Conservation (phyloP, 495 filamentous ascomycete species). For the Hypoxylon intermedium region DNA sequence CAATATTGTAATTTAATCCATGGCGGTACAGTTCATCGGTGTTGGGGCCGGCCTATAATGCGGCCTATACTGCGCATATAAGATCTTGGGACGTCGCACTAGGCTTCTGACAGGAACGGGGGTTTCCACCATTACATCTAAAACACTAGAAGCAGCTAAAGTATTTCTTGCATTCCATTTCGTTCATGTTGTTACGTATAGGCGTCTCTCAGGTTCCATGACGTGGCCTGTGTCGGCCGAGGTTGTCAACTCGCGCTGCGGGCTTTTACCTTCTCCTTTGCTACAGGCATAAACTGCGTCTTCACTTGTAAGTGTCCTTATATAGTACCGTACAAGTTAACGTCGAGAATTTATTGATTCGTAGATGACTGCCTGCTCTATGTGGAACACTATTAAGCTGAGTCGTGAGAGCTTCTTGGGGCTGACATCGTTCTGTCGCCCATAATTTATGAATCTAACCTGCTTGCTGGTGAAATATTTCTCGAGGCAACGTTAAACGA, state of each 20-base stretch:
- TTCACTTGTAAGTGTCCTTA: conserved; percentile 41
- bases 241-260: conserved; percentile 49
- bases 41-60: conserved; percentile 53
- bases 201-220: conserved; percentile 51
- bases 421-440: conserved; percentile 46
- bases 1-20: conserved; percentile 47
- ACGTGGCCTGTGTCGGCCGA: conserved; percentile 50
- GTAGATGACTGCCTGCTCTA: neutral
- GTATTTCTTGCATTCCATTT: conserved; percentile 51
- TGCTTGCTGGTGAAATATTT: conserved; percentile 46
- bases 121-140: conserved; percentile 47
- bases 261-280: conserved; percentile 51
- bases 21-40: conserved; percentile 51
- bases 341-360: neutral
- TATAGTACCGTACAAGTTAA: conserved; percentile 4
- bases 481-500: conserved; percentile 23
- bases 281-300: conserved; percentile 49
- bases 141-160: conserved; percentile 48
- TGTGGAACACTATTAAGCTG: conserved; percentile 13
- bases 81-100: conserved; percentile 53
- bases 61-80: conserved; percentile 52
- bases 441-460: conserved; percentile 52
- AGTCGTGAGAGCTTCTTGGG: conserved; percentile 23
- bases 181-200: conserved; percentile 48
- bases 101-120: conserved; percentile 54